phyloP scores from a whole-genome alignment of 2,329 filamentous ascomycete genomes.

The Canariomyces notabilis region DNA sequence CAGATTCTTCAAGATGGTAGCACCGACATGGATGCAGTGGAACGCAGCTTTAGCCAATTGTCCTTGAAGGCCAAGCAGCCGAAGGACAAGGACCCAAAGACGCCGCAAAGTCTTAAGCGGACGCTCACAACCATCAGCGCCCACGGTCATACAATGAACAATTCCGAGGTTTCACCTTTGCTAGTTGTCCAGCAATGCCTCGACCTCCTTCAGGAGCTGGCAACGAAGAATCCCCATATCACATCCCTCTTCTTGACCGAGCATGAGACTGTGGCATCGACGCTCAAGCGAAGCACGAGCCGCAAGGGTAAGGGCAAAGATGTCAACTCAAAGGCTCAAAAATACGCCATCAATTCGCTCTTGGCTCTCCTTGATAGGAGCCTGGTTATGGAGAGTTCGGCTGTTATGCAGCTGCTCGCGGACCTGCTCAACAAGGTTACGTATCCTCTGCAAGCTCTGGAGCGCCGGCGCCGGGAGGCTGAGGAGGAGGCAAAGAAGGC shows the following conservation, averaged over 20 bases:
- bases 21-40: slow-evolving; percentile 85
- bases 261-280: slow-evolving; percentile 70
- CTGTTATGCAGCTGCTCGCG: slow-evolving; percentile 91
- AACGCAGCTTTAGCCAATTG: slow-evolving; percentile 89
- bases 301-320: slow-evolving; percentile 90
- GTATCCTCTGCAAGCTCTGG: slow-evolving; percentile 71
- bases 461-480: slow-evolving; percentile 76
- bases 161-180: slow-evolving; percentile 85
- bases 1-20: slow-evolving; percentile 95
- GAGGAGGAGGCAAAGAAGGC: slow-evolving; percentile 46
- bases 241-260: slow-evolving; percentile 91
- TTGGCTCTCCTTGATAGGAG: slow-evolving; percentile 86
- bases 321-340: slow-evolving; percentile 77
- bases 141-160: slow-evolving; percentile 47
- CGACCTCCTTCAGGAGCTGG: slow-evolving; percentile 76
- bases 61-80: slow-evolving; percentile 85
- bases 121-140: slow-evolving; percentile 57
- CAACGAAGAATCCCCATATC: slow-evolving; percentile 78
- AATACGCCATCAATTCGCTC: slow-evolving; percentile 88
- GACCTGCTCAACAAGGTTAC: slow-evolving; percentile 85
- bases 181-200: slow-evolving; percentile 96
- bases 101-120: slow-evolving; percentile 74
- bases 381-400: slow-evolving; percentile 93
- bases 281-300: slow-evolving; percentile 69
- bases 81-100: slow-evolving; percentile 65